Conservation (phyloP, 495 filamentous ascomycete genomes). For the Penicillium simplicissimum region DNA sequence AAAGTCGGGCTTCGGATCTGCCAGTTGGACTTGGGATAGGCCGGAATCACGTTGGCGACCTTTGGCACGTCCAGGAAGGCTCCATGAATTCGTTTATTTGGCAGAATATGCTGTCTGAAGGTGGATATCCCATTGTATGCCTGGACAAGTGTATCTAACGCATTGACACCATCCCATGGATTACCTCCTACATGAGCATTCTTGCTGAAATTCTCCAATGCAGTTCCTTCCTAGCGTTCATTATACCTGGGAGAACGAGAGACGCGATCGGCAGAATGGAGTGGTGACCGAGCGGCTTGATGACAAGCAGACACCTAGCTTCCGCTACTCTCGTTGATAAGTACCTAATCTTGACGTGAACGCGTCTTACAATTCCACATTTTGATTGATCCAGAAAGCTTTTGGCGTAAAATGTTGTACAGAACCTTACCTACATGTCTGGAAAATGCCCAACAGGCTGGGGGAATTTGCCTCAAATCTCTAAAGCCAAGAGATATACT, state of each 20-base stretch:
- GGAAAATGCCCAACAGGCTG: no score
- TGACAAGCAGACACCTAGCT: conserved; percentile 6
- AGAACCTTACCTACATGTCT: no score
- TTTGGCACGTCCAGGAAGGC: conserved; percentile 52
- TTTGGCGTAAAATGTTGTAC: no score
- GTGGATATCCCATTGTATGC: conserved; percentile 13
- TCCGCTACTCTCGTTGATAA: conserved; percentile 7
- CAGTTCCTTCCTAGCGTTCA: conserved; percentile 15
- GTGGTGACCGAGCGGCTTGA: background rate
- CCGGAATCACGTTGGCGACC: conserved; percentile 57
- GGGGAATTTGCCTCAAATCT: background rate
- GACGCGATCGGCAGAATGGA: conserved; percentile 4
- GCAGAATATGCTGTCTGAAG: conserved; percentile 18
- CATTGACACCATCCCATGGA: conserved; percentile 22
- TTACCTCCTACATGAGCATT: conserved; percentile 14
- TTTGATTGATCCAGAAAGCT: no score
- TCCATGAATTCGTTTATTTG: conserved; percentile 14
- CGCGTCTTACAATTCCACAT: no score
- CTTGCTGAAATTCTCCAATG: conserved; percentile 13
- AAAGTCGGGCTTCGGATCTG: conserved; percentile 40
- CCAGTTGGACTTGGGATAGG: conserved; percentile 45
- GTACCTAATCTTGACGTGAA: background rate
- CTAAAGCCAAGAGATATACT: background rate
- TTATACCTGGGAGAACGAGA: conserved; percentile 14
- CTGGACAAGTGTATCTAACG: conserved; percentile 16